These are phyloP conservation scores for Lotmaria passim DNA, from an alignment of 208 protist species.

Conservation along the genomic window DNA sequence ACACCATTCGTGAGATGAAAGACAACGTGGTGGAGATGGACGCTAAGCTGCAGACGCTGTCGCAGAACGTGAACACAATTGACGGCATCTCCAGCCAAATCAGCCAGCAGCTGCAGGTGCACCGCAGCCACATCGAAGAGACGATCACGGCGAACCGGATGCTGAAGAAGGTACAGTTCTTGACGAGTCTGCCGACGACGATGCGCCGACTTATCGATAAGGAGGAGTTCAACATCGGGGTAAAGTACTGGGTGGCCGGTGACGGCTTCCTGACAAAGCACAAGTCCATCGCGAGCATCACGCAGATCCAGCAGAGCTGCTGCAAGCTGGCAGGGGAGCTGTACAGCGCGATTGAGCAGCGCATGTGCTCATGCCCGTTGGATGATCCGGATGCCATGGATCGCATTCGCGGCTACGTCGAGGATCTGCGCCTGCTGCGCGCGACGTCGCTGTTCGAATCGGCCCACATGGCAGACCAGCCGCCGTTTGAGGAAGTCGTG, in stretches of 20 bases:
- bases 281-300: conserved; percentile 58
- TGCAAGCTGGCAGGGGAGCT: conserved; percentile 54
- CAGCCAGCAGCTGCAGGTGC: conserved; percentile 60
- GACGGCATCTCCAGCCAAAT: conserved; percentile 68
- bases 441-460: conserved; percentile 69
- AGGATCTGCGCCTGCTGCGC: conserved; percentile 82
- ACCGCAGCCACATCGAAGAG: conserved; percentile 73
- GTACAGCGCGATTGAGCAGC: conserved; percentile 67
- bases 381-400: conserved; percentile 86
- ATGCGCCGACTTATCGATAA: conserved; percentile 71
- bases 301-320: conserved; percentile 64
- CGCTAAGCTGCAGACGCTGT: conserved; percentile 76
- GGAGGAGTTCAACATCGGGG: conserved; percentile 58
- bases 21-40: conserved; percentile 92
- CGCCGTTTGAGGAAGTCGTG: conserved; percentile 62
- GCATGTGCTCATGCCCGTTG: conserved; percentile 67
- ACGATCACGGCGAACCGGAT: conserved; percentile 75
- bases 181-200: conserved; percentile 68
- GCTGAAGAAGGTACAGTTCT: conserved; percentile 85
- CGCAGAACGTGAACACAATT: conserved; percentile 73
- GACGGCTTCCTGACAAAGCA: conserved; percentile 79
- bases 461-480: conserved; percentile 25
- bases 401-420: conserved; percentile 64
- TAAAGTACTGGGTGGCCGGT: conserved; percentile 83
- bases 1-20: conserved; percentile 96